Evolutionary conservation across 257 asterid species (phyloP).

Genomic region (Perilla frutescens): DNA sequence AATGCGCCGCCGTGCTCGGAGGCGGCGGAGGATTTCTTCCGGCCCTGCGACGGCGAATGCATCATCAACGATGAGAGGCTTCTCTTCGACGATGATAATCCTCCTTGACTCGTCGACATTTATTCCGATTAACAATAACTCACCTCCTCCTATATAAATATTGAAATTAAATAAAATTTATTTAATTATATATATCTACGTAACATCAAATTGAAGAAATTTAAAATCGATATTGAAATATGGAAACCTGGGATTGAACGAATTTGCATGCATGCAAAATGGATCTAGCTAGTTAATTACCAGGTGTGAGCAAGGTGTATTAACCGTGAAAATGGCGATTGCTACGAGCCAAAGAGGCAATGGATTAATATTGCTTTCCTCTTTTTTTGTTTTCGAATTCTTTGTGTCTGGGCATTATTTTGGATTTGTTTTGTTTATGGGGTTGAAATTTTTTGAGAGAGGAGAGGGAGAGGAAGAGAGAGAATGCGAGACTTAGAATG

Average conservation of each 20-base stretch:
- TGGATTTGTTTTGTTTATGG: slow-evolving; percentile 25
- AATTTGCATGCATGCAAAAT: slow-evolving; percentile 25
- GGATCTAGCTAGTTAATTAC: slow-evolving; percentile 23
- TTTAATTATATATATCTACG: not conserved
- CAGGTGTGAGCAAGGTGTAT: slow-evolving; percentile 42
- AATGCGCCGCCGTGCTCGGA: slow-evolving; percentile 40
- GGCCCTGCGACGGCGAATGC: slow-evolving; percentile 46
- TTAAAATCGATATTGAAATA: not conserved
- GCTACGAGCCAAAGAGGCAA: slow-evolving; percentile 40
- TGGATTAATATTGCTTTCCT: not conserved
- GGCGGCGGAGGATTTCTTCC: slow-evolving; percentile 48
- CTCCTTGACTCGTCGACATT: slow-evolving; percentile 77
- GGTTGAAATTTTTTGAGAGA: slow-evolving; percentile 19
- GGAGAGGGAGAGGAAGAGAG: slow-evolving; percentile 32
- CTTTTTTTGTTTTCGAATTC: not conserved
- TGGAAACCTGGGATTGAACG: not conserved
- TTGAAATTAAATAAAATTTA: not conserved
- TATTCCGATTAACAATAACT: slow-evolving; percentile 46
- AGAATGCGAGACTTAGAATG: slow-evolving; percentile 31
- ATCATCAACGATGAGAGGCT: slow-evolving; percentile 55
- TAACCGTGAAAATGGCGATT: slow-evolving; percentile 46
- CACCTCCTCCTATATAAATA: slow-evolving; percentile 41
- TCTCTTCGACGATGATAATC: slow-evolving; percentile 66
- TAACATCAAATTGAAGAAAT: not conserved
- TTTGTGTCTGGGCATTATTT: slow-evolving; percentile 15